Conservation (phyloP, 345 rosid species). For the Reutealis trisperma region DNA sequence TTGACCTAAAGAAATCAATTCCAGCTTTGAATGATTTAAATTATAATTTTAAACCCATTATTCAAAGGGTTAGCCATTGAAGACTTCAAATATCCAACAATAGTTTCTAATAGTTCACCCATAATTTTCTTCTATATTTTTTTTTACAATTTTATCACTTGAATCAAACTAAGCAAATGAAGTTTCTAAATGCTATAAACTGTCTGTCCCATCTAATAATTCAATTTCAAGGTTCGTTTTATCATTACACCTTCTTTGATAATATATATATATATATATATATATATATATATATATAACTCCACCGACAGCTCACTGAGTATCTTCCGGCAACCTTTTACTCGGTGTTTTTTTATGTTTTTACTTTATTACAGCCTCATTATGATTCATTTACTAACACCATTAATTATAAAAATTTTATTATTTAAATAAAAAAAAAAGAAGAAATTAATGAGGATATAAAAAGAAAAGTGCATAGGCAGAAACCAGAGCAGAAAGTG, state of each 20-base stretch:
- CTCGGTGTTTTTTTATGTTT: slow-evolving; percentile 1
- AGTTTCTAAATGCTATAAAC: not conserved
- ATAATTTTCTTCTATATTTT: too few relatives aligned
- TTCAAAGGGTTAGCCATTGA: too few relatives aligned
- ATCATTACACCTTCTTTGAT: not conserved
- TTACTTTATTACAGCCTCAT: not conserved
- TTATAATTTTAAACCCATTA: too few relatives aligned
- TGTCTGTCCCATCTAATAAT: not conserved
- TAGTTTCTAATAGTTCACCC: too few relatives aligned
- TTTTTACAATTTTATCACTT: too few relatives aligned
- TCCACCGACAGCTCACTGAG: slow-evolving; percentile 40
- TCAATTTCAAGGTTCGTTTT: not conserved
- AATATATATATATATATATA: too few relatives aligned
- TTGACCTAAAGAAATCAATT: too few relatives aligned
- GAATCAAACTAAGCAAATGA: too few relatives aligned
- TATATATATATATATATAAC: too few relatives aligned
- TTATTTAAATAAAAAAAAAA: not conserved
- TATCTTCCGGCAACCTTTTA: slow-evolving; percentile 30
- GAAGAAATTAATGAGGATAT: not conserved
- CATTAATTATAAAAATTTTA: not conserved
- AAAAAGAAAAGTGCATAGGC: not conserved
- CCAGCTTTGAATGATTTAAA: too few relatives aligned
- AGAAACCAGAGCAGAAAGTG: slow-evolving; percentile 8
- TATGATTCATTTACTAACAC: not conserved
- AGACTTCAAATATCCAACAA: too few relatives aligned